A percentile compares a stretch with the other conserved stretches of the same genome.
These are phyloP conservation scores for Lentinula sp. DNA, from an alignment of 768 basidiomycete species.

Conservation along the genomic window DNA sequence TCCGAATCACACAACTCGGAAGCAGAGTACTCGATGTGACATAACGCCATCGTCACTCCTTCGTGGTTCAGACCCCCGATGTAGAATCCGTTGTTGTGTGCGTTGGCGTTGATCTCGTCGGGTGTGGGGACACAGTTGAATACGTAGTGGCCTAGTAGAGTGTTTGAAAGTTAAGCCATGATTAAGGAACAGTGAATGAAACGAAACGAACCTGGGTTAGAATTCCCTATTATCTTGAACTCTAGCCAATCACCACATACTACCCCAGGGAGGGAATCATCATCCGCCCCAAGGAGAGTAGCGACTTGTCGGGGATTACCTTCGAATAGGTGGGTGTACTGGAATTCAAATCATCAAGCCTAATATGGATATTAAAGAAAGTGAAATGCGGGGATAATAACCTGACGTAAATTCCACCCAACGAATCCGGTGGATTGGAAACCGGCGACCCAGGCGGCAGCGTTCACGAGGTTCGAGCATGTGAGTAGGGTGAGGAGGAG, in stretches of 20 bases:
- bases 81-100: neutral
- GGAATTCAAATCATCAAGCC: neutral
- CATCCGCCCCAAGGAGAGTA: neutral
- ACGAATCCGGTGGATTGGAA: too few species aligned
- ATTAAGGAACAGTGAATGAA: too few species aligned
- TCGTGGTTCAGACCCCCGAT: neutral
- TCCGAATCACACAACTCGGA: neutral
- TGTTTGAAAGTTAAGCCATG: neutral
- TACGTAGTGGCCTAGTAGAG: neutral
- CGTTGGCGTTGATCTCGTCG: neutral
- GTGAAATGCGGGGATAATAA: too few species aligned
- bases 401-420: too few species aligned
- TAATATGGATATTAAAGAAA: too few species aligned
- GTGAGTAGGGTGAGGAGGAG: too few species aligned
- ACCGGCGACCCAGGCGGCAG: too few species aligned
- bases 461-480: too few species aligned
- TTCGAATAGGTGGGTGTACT: neutral
- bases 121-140: neutral
- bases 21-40: neutral
- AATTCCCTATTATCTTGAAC: neutral
- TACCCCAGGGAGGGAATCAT: neutral
- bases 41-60: neutral
- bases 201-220: neutral
- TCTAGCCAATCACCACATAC: neutral
- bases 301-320: neutral